Evolutionary conservation across 352 stramenopile genomes (phyloP).

Genomic region (Phytopythium oedochilum): DNA sequence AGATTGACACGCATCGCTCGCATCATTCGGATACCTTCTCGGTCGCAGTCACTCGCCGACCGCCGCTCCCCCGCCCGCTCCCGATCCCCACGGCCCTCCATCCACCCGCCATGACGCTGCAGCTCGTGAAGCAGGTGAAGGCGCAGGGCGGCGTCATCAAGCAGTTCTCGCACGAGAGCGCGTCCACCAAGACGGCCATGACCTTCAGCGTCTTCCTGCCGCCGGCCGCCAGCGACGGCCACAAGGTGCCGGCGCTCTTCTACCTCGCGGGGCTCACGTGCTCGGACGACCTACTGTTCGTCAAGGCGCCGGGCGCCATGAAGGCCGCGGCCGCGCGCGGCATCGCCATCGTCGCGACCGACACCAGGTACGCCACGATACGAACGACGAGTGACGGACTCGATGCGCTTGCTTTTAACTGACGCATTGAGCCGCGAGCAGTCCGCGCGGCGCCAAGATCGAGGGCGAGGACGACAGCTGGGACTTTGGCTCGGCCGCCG

Average conservation of each 20-base stretch:
- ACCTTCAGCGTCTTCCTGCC: constrained; percentile 91
- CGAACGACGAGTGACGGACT: too few relatives aligned
- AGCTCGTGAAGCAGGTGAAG: constrained; percentile 73
- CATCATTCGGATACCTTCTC: too few relatives aligned
- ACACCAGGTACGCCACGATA: constrained; percentile 75
- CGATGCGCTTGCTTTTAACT: too few relatives aligned
- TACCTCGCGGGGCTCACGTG: constrained; percentile 97
- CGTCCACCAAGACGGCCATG: constrained; percentile 84
- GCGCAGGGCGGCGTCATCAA: constrained; percentile 78
- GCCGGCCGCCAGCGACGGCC: constrained; percentile 41
- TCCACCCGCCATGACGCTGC: constrained; percentile 21
- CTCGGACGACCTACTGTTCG: constrained; percentile 94
- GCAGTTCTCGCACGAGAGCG: constrained; percentile 82
- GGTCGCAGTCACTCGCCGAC: too few relatives aligned
- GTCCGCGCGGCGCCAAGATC: constrained; percentile 88
- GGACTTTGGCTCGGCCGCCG: constrained; percentile 96
- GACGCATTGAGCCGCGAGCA: constrained; percentile 6
- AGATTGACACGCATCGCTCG: too few relatives aligned
- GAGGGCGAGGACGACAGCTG: constrained; percentile 94
- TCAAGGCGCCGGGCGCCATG: constrained; percentile 92
- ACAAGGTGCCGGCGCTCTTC: constrained; percentile 89
- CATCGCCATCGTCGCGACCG: constrained; percentile 93
- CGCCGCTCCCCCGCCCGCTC: too few relatives aligned
- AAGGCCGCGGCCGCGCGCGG: constrained; percentile 85
- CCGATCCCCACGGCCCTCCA: too few relatives aligned